phyloP scores from a whole-genome alignment of 805 yeast genomes.

The Candida boleticola region DNA sequence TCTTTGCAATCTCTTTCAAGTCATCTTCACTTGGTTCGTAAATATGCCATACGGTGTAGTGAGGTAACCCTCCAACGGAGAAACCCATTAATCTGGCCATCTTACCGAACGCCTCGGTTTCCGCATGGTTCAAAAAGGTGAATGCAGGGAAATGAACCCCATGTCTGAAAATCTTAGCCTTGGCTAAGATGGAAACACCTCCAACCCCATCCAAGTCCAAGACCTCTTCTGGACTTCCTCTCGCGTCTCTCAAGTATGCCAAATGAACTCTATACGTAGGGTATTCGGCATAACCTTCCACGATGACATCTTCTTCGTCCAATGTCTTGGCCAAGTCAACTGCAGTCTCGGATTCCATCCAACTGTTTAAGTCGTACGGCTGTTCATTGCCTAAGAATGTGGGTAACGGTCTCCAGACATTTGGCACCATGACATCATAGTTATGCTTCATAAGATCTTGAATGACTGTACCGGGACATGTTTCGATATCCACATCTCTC shows the following conservation, averaged over 20 bases:
- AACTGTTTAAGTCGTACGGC: constrained; percentile 93
- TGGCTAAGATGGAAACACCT: constrained; percentile 78
- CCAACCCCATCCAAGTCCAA: constrained; percentile 82
- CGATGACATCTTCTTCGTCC: constrained; percentile 81
- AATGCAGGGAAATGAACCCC: constrained; percentile 87
- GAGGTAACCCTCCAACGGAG: constrained; percentile 84
- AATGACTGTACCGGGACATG: constrained; percentile 75
- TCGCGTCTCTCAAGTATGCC: constrained; percentile 63
- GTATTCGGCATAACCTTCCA: constrained; percentile 84
- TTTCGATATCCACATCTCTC: constrained; percentile 85
- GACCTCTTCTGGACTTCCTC: constrained; percentile 62
- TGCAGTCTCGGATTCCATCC: constrained; percentile 88
- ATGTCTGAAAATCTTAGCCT: constrained; percentile 68
- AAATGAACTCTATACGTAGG: constrained; percentile 84
- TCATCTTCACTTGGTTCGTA: constrained; percentile 89
- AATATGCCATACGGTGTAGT: constrained; percentile 88
- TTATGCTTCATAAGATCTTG: constrained; percentile 68
- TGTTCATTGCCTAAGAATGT: constrained; percentile 87
- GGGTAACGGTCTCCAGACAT: constrained; percentile 97
- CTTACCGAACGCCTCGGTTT: constrained; percentile 85
- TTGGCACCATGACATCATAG: constrained; percentile 76
- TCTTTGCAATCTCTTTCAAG: constrained; percentile 61
- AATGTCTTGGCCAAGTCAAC: constrained; percentile 60
- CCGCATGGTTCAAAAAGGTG: constrained; percentile 81
- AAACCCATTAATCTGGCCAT: constrained; percentile 78